Base-by-base conservation (phyloP, 176 grass and related monocot species). In the Oryza punctata region DNA sequence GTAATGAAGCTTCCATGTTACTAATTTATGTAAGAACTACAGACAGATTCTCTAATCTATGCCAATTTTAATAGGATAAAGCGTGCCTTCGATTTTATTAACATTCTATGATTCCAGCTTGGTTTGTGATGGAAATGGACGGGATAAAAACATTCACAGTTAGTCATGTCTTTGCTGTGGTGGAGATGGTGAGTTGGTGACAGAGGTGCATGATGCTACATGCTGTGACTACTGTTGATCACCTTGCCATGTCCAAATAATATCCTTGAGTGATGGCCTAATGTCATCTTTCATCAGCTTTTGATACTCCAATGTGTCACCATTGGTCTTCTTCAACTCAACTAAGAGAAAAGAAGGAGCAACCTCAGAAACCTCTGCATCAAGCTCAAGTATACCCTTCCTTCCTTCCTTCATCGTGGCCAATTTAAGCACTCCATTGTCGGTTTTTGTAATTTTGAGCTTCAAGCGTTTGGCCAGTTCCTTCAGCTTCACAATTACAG, bases 251-350 rank as follows among this genome's bases (percentile, higher is more conserved):
- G 88, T 63, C 94, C 94, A 97, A 27, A 92, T 78, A 71, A 97
- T 86, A 57, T 97, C 84, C 11, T 77, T 78, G 3, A 97, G 85
- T 46, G 90, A 89, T 23, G 92, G 94, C 57, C 88, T 91, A 76
- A 97, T 74, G n/a, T 84, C 79, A 38, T 94, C 90, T 79, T 87
- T 88, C 81, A 97, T 61, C 61, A 92, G 14, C 23, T 87, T 88
- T n/a, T 94, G 90, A 82, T 94, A 94, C 77, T 92, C 94, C 83
- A 94, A 28, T 10, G 90, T 94, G 78, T 97, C 94, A 26, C 94
- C 94, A 72, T 73, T 91, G 10, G 86, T 83, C 78, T 90, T 92
- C 38, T 87, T 94, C 77, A 92, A 83, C 83, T 97, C 92, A 3
- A 94, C 87, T 67, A 97, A 78, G 43, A 92, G 82, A 63, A 97